Percentiles rank a stretch among this genome's conserved stretches.
Evolutionary conservation across 2,329 filamentous ascomycete genomes (phyloP).

Genomic region (Ascochyta pisi): DNA sequence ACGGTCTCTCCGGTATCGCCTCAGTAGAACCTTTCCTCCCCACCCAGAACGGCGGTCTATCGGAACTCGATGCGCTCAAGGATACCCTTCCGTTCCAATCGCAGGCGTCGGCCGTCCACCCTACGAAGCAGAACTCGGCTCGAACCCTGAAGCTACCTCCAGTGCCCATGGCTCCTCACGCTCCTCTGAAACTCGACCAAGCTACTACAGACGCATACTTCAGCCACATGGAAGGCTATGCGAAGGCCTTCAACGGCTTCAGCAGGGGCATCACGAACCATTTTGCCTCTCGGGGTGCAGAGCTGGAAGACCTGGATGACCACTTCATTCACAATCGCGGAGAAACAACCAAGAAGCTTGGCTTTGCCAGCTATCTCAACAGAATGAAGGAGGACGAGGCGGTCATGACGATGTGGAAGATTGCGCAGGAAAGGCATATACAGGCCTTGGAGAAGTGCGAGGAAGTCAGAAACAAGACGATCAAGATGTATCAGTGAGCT

Average conservation of each 20-base stretch:
- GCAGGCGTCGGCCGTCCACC: slow-evolving; percentile 54
- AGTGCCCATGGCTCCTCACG: slow-evolving; percentile 58
- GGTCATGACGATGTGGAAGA: slow-evolving; percentile 67
- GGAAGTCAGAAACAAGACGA: slow-evolving; percentile 40
- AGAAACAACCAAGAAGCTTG: slow-evolving; percentile 57
- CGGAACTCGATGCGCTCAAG: slow-evolving; percentile 61
- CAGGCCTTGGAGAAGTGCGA: slow-evolving; percentile 55
- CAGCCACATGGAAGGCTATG: slow-evolving; percentile 61
- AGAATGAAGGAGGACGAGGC: slow-evolving; percentile 70
- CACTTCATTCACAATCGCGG: slow-evolving; percentile 61
- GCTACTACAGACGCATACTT: slow-evolving; percentile 60
- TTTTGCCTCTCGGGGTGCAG: slow-evolving; percentile 61
- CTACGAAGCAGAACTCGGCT: slow-evolving; percentile 49
- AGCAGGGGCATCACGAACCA: slow-evolving; percentile 63
- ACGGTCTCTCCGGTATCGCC: slow-evolving; percentile 60
- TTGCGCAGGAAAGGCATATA: slow-evolving; percentile 67
- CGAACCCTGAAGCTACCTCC: slow-evolving; percentile 57
- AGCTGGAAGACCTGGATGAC: slow-evolving; percentile 51
- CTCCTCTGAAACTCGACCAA: slow-evolving; percentile 54
- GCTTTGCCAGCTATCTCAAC: slow-evolving; percentile 64
- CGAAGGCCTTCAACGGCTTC: slow-evolving; percentile 63
- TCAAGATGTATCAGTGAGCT: slow-evolving; percentile 34
- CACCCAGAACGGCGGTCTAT: slow-evolving; percentile 57
- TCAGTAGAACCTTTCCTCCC: slow-evolving; percentile 58
- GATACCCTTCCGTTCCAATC: slow-evolving; percentile 66